phyloP scores from a whole-genome alignment of 441 rosid genomes.

The Euphorbia schlechtendalii region DNA sequence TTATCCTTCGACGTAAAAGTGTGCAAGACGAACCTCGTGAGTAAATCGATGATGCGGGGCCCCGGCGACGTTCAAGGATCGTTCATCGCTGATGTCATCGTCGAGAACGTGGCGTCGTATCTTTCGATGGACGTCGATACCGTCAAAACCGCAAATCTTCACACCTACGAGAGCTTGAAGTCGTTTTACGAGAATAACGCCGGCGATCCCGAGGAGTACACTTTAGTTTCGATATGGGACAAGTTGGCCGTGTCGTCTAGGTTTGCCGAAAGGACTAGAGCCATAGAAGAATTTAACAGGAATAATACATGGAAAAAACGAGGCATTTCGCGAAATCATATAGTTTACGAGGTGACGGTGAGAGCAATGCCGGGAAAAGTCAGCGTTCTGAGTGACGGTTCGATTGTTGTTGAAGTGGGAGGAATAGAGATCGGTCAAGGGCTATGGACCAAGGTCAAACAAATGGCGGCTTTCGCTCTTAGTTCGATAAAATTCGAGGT shows the following conservation, averaged over 20 bases:
- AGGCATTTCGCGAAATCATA: conserved; percentile 77
- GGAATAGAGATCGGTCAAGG: conserved; percentile 94
- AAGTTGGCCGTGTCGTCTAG: conserved; percentile 44
- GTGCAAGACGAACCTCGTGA: conserved; percentile 73
- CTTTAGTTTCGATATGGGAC: conserved; percentile 50
- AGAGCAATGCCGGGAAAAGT: conserved; percentile 78
- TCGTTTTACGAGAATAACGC: conserved; percentile 35
- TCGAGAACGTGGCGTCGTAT: conserved; percentile 75
- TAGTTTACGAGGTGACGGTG: conserved; percentile 34
- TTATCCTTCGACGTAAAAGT: conserved; percentile 62
- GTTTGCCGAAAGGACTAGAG: conserved; percentile 36
- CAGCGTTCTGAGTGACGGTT: conserved; percentile 71
- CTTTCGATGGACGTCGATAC: conserved; percentile 66
- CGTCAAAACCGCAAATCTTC: conserved; percentile 62
- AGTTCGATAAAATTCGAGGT: conserved; percentile 46
- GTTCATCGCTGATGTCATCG: conserved; percentile 72
- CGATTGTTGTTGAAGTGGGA: conserved; percentile 78
- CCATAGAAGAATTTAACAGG: conserved; percentile 50
- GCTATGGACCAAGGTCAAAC: conserved; percentile 94
- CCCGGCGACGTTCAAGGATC: conserved; percentile 89
- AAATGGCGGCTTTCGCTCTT: conserved; percentile 74
- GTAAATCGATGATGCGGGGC: conserved; percentile 72
- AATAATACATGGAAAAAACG: conserved; percentile 56
- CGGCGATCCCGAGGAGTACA: conserved; percentile 33
- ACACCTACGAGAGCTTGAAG: conserved; percentile 47